Evolutionary conservation across 2,329 filamentous ascomycete species (phyloP).

Genomic region (Emergomyces orientalis): DNA sequence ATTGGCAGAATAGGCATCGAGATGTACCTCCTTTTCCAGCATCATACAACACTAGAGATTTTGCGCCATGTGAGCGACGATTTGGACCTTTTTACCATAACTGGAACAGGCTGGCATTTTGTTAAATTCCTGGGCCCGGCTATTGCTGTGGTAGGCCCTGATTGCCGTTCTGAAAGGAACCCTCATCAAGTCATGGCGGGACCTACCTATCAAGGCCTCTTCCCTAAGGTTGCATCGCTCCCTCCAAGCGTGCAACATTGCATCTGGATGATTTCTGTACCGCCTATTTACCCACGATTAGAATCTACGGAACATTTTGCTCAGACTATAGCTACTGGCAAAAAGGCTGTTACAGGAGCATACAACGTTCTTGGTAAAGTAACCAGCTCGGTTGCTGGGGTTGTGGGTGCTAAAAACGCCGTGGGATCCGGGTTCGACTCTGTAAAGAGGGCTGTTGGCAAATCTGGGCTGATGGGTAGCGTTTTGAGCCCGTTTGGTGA

Average conservation of each 20-base stretch:
- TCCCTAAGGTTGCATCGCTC: constrained; percentile 85
- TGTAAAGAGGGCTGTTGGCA: constrained; percentile 94
- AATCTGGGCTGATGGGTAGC: constrained; percentile 88
- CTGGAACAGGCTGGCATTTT: constrained; percentile 97
- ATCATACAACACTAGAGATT: constrained; percentile 91
- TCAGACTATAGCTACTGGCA: constrained; percentile 84
- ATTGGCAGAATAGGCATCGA: constrained; percentile 91
- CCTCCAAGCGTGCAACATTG: constrained; percentile 93
- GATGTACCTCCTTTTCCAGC: constrained; percentile 97
- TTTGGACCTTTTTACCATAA: constrained; percentile 88
- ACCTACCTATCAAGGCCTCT: constrained; percentile 92
- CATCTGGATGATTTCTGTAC: constrained; percentile 90
- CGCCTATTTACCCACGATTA: constrained; percentile 79
- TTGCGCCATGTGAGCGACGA: constrained; percentile 83
- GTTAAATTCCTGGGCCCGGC: constrained; percentile 91
- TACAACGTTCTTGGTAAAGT: constrained; percentile 96
- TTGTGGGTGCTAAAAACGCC: constrained; percentile 88
- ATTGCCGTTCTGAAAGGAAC: constrained; percentile 85
- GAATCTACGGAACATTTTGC: constrained; percentile 87
- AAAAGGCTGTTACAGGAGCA: constrained; percentile 90
- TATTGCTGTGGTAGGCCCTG: constrained; percentile 79
- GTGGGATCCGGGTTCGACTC: constrained; percentile 88
- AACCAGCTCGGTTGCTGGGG: constrained; percentile 86
- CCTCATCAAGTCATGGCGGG: constrained; percentile 89
- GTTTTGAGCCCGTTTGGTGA: constrained; percentile 95